These are phyloP conservation scores for Pulicaria dysenterica DNA, from an alignment of 129 eudicot species.

Conservation along the genomic window DNA sequence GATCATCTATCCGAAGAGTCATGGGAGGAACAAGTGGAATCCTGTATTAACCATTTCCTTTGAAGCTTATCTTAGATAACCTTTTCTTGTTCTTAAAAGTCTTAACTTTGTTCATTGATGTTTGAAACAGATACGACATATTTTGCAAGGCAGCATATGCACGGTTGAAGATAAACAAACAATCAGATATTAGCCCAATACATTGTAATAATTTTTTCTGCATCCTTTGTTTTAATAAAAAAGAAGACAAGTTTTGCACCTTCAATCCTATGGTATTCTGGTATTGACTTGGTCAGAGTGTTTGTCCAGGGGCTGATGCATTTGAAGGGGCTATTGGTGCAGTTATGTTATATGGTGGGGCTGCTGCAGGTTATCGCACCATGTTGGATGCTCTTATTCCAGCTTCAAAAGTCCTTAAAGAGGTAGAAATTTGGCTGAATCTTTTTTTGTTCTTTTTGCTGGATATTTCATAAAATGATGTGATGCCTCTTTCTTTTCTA, in stretches of 20 bases:
- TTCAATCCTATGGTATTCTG: background rate
- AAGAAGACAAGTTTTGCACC: no score
- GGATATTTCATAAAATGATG: background rate
- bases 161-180: constrained; percentile 55
- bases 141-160: constrained; percentile 91
- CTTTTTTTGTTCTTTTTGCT: background rate
- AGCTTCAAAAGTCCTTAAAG: constrained; percentile 64
- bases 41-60: constrained; percentile 45
- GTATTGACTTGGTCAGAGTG: constrained; percentile 23
- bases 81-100: background rate
- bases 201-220: constrained; percentile 45
- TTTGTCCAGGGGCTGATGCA: constrained; percentile 80
- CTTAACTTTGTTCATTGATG: background rate
- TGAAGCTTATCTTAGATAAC: background rate
- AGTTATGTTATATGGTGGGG: constrained; percentile 91
- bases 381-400: constrained; percentile 92
- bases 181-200: constrained; percentile 44
- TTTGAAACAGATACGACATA: constrained; percentile 76
- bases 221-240: no score
- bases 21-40: constrained; percentile 99
- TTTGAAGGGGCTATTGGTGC: constrained; percentile 90
- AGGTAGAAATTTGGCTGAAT: constrained; percentile 42
- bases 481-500: background rate
- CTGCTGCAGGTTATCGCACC: constrained; percentile 91
- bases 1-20: constrained; percentile 85